Percentiles rank a stretch among this genome's conserved stretches.
Evolutionary conservation across 2,329 filamentous ascomycete genomes (phyloP).

Genomic region (Fusarium sp.): DNA sequence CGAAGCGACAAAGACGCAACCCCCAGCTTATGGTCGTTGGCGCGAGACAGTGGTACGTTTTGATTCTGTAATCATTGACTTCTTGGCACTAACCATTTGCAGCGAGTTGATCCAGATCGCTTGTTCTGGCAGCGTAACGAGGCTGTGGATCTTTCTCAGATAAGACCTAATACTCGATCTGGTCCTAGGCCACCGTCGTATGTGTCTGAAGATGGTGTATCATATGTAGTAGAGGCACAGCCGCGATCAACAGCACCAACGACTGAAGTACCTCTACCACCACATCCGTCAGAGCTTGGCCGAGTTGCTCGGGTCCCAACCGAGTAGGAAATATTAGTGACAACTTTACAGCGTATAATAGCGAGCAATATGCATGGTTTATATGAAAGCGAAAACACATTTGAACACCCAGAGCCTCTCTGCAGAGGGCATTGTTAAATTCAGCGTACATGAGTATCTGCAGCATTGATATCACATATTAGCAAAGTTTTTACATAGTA

Average conservation of each 20-base stretch:
- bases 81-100: conserved; percentile 19
- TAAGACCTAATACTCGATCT: conserved; percentile 43
- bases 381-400: neutral
- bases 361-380: neutral
- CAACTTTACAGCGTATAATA: neutral
- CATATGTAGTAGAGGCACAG: conserved; percentile 76
- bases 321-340: neutral
- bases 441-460: conserved; percentile 28
- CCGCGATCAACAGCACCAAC: conserved; percentile 68
- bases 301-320: conserved; percentile 41
- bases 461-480: conserved; percentile 26
- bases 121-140: conserved; percentile 83
- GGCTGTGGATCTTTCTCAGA: conserved; percentile 44
- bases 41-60: conserved; percentile 80
- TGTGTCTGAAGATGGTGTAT: conserved; percentile 78
- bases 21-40: conserved; percentile 90
- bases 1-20: conserved; percentile 69
- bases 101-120: conserved; percentile 83
- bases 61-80: neutral
- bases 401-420: neutral
- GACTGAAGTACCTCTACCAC: conserved; percentile 58
- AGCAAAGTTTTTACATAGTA: conserved; percentile 20
- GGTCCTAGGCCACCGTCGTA: conserved; percentile 77
- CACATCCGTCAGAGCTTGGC: conserved; percentile 63
- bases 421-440: conserved; percentile 9